Conservation (phyloP, 2,329 filamentous ascomycete genomes). For the Trichophyton mentagrophytes region DNA sequence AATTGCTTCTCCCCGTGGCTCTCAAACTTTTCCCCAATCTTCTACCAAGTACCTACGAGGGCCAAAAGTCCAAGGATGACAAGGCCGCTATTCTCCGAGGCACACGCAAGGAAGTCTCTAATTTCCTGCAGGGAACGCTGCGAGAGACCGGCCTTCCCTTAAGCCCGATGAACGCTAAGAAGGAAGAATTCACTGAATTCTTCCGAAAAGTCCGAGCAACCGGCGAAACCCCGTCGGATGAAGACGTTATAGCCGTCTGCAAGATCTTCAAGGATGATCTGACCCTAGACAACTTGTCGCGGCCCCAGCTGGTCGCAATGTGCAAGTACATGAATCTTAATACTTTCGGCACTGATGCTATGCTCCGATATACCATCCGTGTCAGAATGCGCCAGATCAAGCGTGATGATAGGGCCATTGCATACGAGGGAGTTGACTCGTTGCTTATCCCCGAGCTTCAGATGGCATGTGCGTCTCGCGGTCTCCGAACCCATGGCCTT, state of each 20-base stretch:
- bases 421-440: slow-evolving; percentile 82
- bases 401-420: slow-evolving; percentile 88
- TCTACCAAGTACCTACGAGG: slow-evolving; percentile 93
- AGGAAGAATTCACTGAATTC: slow-evolving; percentile 89
- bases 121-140: slow-evolving; percentile 75
- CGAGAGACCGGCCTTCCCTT: slow-evolving; percentile 88
- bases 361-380: slow-evolving; percentile 92
- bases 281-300: slow-evolving; percentile 89
- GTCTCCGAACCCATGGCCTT: slow-evolving; percentile 83
- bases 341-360: slow-evolving; percentile 92
- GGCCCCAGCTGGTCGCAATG: slow-evolving; percentile 92
- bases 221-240: slow-evolving; percentile 72
- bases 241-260: slow-evolving; percentile 97
- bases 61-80: slow-evolving; percentile 73
- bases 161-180: slow-evolving; percentile 69
- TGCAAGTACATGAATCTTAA: slow-evolving; percentile 97
- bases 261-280: slow-evolving; percentile 98
- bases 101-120: slow-evolving; percentile 86
- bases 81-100: slow-evolving; percentile 72
- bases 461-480: slow-evolving; percentile 79
- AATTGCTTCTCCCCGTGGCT: slow-evolving; percentile 80
- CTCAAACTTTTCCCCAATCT: slow-evolving; percentile 94
- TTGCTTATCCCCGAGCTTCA: slow-evolving; percentile 90
- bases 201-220: slow-evolving; percentile 92
- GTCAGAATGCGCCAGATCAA: slow-evolving; percentile 99